Percentiles rank a stretch among this genome's conserved stretches.
Evolutionary conservation across 2,329 filamentous ascomycete species (phyloP).

Genomic region (Capronia coronata): DNA sequence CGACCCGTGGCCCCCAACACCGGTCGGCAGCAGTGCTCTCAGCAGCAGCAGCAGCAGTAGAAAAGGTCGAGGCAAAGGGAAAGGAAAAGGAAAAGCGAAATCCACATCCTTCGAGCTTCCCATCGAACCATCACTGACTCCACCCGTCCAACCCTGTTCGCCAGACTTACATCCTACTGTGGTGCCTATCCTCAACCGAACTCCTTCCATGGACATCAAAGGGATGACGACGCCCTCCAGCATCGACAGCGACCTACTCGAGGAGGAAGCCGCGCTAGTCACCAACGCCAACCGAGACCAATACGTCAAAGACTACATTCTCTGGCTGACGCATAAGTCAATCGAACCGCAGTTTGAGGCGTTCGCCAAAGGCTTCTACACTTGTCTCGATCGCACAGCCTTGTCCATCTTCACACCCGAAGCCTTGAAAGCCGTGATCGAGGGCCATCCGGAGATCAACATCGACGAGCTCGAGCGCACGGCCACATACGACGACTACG

Average conservation of each 20-base stretch:
- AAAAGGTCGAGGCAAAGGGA: constrained; percentile 1
- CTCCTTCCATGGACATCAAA: constrained; percentile 19
- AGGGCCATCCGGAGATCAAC: constrained; percentile 77
- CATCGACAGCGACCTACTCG: constrained; percentile 20
- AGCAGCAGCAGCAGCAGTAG: constrained; percentile 1
- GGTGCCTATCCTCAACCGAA: constrained; percentile 12
- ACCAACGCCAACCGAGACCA: constrained; percentile 70
- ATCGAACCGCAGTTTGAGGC: constrained; percentile 70
- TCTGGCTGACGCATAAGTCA: constrained; percentile 72
- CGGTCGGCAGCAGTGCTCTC: not conserved
- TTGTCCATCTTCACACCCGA: constrained; percentile 64
- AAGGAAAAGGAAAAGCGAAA: constrained; percentile 25
- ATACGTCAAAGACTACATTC: constrained; percentile 79
- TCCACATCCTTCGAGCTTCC: constrained; percentile 26
- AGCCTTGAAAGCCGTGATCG: constrained; percentile 69
- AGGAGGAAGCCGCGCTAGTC: constrained; percentile 64
- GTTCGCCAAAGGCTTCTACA: constrained; percentile 73
- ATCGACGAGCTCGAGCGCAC: constrained; percentile 63
- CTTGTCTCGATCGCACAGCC: constrained; percentile 64
- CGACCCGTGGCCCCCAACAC: constrained; percentile 12
- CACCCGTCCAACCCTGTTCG: constrained; percentile 8
- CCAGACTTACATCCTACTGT: constrained; percentile 2
- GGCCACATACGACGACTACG: constrained; percentile 72
- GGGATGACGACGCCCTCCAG: constrained; percentile 18
- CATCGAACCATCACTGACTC: constrained; percentile 11